Percentiles rank a stretch among this genome's conserved stretches.
phyloP scores from a whole-genome alignment of 768 basidiomycete genomes.

The Rossbeevera mucosa region DNA sequence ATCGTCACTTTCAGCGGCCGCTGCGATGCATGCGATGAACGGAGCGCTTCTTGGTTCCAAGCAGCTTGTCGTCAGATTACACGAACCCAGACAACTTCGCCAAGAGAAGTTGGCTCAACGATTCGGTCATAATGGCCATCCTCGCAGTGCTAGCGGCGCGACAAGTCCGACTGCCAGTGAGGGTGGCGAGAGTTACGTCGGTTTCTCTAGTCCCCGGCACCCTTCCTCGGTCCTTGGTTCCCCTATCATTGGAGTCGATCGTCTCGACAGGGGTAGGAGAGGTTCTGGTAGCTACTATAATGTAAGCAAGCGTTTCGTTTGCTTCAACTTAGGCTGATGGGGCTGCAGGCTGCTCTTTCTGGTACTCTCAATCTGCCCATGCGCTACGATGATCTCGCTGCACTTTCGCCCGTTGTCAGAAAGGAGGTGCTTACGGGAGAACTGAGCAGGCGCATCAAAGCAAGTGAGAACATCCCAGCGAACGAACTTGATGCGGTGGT shows the following conservation, averaged over 20 bases:
- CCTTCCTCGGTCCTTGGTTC: conserved; percentile 48
- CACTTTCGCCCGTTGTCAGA: conserved; percentile 81
- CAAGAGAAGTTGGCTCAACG: conserved; percentile 84
- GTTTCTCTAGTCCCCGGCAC: conserved; percentile 71
- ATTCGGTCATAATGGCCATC: conserved; percentile 77
- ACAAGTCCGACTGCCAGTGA: conserved; percentile 83
- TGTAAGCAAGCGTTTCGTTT: conserved; percentile 36
- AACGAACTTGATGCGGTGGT: conserved; percentile 62
- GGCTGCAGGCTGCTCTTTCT: conserved; percentile 65
- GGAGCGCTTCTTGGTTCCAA: conserved; percentile 66
- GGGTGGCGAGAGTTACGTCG: conserved; percentile 67
- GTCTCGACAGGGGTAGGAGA: conserved; percentile 60
- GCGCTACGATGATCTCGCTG: conserved; percentile 81
- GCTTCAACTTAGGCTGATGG: conserved; percentile 3
- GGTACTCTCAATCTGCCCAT: conserved; percentile 79
- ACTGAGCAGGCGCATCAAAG: conserved; percentile 67
- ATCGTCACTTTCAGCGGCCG: conserved; percentile 44
- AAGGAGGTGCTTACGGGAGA: conserved; percentile 84
- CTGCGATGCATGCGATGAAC: conserved; percentile 80
- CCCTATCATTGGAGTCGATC: conserved; percentile 53
- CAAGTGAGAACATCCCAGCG: conserved; percentile 47
- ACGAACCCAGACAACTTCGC: conserved; percentile 88
- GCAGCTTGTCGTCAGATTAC: conserved; percentile 79
- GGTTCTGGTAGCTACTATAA: conserved; percentile 87
- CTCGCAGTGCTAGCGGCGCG: conserved; percentile 74